Evolutionary conservation across 192 early-diverging fungal genomes (phyloP).

Genomic region (Coemansia umbellata): DNA sequence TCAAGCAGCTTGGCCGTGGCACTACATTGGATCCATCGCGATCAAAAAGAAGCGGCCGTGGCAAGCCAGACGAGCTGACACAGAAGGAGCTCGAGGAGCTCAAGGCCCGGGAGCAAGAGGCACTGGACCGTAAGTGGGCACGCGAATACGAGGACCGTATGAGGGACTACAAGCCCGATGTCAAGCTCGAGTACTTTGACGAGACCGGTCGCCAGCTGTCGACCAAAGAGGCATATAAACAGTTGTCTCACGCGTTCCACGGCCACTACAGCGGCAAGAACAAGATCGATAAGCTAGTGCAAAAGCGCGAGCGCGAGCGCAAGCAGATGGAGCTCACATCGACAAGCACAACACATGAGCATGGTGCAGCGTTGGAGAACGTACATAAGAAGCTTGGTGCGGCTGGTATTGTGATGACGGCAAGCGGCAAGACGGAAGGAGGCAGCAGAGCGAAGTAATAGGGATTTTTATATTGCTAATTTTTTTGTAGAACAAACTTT

Average conservation of each 20-base stretch:
- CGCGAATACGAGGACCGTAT: slow-evolving; percentile 79
- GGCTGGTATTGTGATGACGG: slow-evolving; percentile 78
- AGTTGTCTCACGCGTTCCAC: slow-evolving; percentile 93
- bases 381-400: slow-evolving; percentile 63
- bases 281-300: slow-evolving; percentile 88
- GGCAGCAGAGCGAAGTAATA: not conserved
- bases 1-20: slow-evolving; percentile 56
- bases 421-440: slow-evolving; percentile 55
- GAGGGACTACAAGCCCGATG: slow-evolving; percentile 86
- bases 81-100: slow-evolving; percentile 38
- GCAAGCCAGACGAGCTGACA: slow-evolving; percentile 43
- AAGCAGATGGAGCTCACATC: slow-evolving; percentile 70
- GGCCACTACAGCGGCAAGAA: slow-evolving; percentile 88
- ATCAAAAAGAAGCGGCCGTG: slow-evolving; percentile 3
- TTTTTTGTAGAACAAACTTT: no score
- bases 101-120: slow-evolving; percentile 36
- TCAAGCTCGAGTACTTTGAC: slow-evolving; percentile 89
- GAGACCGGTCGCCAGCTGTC: slow-evolving; percentile 75
- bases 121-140: slow-evolving; percentile 59
- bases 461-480: not conserved
- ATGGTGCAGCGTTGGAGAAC: slow-evolving; percentile 67
- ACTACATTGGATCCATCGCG: not conserved
- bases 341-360: slow-evolving; percentile 71
- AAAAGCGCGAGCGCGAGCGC: slow-evolving; percentile 78
- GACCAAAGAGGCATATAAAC: slow-evolving; percentile 88